Percentiles rank a stretch among this genome's conserved stretches.
These are phyloP conservation scores for Phialophora chinensis DNA, from an alignment of 2,329 filamentous ascomycete species.

Conservation along the genomic window DNA sequence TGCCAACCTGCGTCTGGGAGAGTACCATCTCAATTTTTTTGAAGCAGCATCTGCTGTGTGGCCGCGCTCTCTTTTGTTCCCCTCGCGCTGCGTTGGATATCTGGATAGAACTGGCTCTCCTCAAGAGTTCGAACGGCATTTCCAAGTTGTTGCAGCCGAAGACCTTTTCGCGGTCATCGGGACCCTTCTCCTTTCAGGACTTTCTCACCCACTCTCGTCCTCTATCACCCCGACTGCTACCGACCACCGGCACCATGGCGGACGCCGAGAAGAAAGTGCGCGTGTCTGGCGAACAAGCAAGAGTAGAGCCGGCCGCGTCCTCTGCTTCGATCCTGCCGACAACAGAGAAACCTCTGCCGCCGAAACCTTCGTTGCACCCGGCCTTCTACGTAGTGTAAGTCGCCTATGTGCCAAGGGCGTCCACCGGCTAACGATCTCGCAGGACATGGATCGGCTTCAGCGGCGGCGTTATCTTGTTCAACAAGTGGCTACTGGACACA, in stretches of 20 bases:
- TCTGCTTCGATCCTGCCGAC: slow-evolving; percentile 73
- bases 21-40: slow-evolving; percentile 12
- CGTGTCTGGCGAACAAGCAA: slow-evolving; percentile 76
- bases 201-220: slow-evolving; percentile 51
- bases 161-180: slow-evolving; percentile 45
- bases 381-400: slow-evolving; percentile 78
- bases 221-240: slow-evolving; percentile 47
- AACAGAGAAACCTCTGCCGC: slow-evolving; percentile 69
- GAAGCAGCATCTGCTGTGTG: background rate
- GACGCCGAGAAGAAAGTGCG: slow-evolving; percentile 80
- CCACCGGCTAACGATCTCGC: slow-evolving; percentile 29
- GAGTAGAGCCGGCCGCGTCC: slow-evolving; percentile 56
- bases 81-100: background rate
- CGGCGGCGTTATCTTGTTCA: slow-evolving; percentile 96
- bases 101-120: background rate
- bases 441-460: slow-evolving; percentile 92
- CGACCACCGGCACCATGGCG: slow-evolving; percentile 55
- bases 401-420: background rate
- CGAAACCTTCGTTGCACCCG: slow-evolving; percentile 73
- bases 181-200: slow-evolving; percentile 56
- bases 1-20: slow-evolving; percentile 9
- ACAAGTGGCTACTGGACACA: slow-evolving; percentile 96
- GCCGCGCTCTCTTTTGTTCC: slow-evolving; percentile 1
- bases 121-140: slow-evolving; percentile 25
- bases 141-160: slow-evolving; percentile 34